Conservation (phyloP, 148 eudicot genomes). For the Dianthus caryophyllus region DNA sequence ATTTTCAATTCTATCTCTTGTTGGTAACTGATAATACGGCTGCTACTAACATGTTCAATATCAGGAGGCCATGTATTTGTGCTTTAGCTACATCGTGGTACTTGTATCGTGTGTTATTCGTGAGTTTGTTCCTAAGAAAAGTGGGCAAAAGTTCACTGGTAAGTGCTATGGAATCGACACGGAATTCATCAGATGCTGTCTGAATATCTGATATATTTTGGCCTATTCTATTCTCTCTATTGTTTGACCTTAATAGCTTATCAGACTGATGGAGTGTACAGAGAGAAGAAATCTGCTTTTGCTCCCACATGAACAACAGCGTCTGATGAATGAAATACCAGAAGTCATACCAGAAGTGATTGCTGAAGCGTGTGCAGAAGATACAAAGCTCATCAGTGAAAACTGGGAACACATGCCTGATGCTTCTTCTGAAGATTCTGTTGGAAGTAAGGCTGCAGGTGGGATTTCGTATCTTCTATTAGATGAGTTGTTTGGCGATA, state of each 20-base stretch:
- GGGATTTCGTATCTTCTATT: neutral
- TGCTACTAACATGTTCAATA: neutral
- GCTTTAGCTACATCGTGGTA: neutral
- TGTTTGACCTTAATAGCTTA: slow-evolving; percentile 20
- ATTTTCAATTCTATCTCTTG: too few species aligned
- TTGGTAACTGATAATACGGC: neutral
- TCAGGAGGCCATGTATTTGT: neutral
- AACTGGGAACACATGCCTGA: neutral
- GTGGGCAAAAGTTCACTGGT: neutral
- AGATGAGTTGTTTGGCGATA: neutral
- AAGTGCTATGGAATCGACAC: neutral
- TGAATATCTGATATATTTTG: neutral
- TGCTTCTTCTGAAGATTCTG: neutral
- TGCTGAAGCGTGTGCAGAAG: slow-evolving; percentile 1
- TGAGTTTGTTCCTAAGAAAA: neutral
- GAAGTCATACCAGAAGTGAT: slow-evolving; percentile 26
- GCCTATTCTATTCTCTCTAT: neutral
- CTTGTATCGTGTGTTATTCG: neutral
- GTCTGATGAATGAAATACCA: slow-evolving; percentile 26
- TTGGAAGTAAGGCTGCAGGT: slow-evolving; percentile 19
- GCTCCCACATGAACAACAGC: slow-evolving; percentile 24
- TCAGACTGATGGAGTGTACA: slow-evolving; percentile 19
- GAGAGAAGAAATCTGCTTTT: slow-evolving; percentile 28
- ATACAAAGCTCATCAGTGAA: slow-evolving; percentile 13
- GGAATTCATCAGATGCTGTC: neutral